phyloP scores from a whole-genome alignment of 2,329 filamentous ascomycete species.

The Neopestalotiopsis sp. region DNA sequence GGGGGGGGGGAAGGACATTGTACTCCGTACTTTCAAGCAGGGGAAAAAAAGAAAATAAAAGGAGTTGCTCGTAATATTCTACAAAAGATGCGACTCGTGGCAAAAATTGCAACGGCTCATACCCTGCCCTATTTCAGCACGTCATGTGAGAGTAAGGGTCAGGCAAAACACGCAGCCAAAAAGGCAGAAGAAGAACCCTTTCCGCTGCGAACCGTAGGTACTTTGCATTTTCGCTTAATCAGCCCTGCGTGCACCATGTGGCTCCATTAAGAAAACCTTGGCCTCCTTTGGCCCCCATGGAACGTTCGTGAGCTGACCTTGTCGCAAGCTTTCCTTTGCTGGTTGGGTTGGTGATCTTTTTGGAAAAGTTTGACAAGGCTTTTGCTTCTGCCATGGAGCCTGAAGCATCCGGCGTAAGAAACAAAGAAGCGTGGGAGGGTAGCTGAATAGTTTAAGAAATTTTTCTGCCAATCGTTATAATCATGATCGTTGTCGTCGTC shows the following conservation, averaged over 20 bases:
- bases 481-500: background rate
- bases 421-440: background rate
- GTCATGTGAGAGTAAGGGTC: background rate
- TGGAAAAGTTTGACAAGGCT: background rate
- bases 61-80: background rate
- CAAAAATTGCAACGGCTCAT: background rate
- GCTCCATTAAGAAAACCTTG: no score
- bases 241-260: no score
- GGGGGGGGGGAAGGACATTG: no score
- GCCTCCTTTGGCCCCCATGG: no score
- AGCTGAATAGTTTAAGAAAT: background rate
- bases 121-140: background rate
- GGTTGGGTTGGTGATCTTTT: no score
- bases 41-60: background rate
- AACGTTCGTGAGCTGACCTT: no score
- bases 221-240: no score
- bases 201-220: background rate
- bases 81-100: background rate
- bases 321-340: no score
- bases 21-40: background rate
- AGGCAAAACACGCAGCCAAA: background rate
- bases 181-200: no score
- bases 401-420: background rate
- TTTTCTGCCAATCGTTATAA: background rate
- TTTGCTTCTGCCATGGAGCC: background rate